Evolutionary conservation across 331 rosid genomes (phyloP), one percentile per base, ranked within the genome.

Genomic region (Saraca asoca): DNA sequence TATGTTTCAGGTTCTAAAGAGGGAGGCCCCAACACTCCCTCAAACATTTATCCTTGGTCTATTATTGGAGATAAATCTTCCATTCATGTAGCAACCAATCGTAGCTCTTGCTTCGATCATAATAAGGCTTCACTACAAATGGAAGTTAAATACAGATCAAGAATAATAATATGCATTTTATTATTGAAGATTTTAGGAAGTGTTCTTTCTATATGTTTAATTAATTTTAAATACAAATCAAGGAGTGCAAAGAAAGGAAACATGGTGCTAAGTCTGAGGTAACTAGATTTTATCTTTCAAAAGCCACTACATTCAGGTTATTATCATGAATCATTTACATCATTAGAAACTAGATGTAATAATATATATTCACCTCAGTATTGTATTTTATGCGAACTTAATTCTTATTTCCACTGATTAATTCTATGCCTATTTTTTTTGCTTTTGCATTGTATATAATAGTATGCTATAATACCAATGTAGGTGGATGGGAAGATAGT

Each of bases 401-500:
- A n/a, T n/a, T n/a, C n/a, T n/a, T n/a, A n/a, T n/a, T n/a, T n/a
- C n/a, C n/a, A n/a, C n/a, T n/a, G n/a, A n/a, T n/a, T n/a, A n/a
- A 42, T 68, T 37, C 58, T 19, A 52, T 54, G 70, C 58, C 64
- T 9, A 3, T 24, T 24, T 24, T 24, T 24, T 69, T 64, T 24
- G 31, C 31, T 24, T 24, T 24, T 24, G 41, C 67, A 62, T 1
- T 74, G 6, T 68, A 6, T 54, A 18, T 42, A 46, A 15, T 50
- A 42, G 7, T 43, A 48, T 60, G 16, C 33, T 58, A 17, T 61
- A 24, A 57, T 76, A 70, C 71, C 60, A 48, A 51, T 71, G 74
- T 65, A 94, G 97, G 92, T 88, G 77, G 91, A 94, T 33, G 97
- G 97, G 48, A 82, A 81, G 71, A 81, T 84, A 5, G 80, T 88